Conservation (phyloP, 2,329 filamentous ascomycete genomes). For the Cordyceps sp. region DNA sequence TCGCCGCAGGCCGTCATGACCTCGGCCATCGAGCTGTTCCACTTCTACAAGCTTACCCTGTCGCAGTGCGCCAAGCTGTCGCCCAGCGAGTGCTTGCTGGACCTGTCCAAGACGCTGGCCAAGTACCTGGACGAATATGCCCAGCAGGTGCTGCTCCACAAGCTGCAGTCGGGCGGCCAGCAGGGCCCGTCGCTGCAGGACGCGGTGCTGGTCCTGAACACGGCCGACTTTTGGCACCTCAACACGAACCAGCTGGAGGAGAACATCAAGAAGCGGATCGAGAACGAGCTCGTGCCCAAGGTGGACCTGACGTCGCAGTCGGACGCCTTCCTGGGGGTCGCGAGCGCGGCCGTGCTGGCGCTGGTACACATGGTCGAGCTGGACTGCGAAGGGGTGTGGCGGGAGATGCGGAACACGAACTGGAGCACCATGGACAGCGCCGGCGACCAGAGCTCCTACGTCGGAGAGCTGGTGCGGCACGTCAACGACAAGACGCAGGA, state of each 20-base stretch:
- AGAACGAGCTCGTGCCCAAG: slow-evolving; percentile 54
- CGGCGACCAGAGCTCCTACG: slow-evolving; percentile 85
- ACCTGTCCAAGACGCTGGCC: slow-evolving; percentile 70
- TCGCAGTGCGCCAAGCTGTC: slow-evolving; percentile 94
- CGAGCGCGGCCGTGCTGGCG: slow-evolving; percentile 68
- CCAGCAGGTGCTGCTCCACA: slow-evolving; percentile 72
- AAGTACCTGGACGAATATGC: slow-evolving; percentile 94
- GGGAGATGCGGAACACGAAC: slow-evolving; percentile 91
- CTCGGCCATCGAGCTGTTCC: slow-evolving; percentile 92
- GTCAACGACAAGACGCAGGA: slow-evolving; percentile 58
- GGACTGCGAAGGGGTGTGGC: slow-evolving; percentile 74
- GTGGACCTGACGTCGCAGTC: slow-evolving; percentile 88
- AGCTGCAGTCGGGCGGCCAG: slow-evolving; percentile 40
- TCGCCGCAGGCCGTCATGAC: slow-evolving; percentile 75
- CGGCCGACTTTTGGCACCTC: slow-evolving; percentile 90
- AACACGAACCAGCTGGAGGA: slow-evolving; percentile 91
- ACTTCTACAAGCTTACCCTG: slow-evolving; percentile 85
- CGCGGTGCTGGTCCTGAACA: slow-evolving; percentile 77
- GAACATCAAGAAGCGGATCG: slow-evolving; percentile 81
- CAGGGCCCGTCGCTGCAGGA: slow-evolving; percentile 49
- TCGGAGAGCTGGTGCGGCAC: slow-evolving; percentile 60
- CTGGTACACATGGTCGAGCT: slow-evolving; percentile 73
- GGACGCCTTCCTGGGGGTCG: slow-evolving; percentile 89
- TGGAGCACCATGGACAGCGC: slow-evolving; percentile 92
- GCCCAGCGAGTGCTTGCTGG: slow-evolving; percentile 70